Evolutionary conservation across 164 flowering plant species (phyloP).

Genomic region (Nymphaea thermarum): DNA sequence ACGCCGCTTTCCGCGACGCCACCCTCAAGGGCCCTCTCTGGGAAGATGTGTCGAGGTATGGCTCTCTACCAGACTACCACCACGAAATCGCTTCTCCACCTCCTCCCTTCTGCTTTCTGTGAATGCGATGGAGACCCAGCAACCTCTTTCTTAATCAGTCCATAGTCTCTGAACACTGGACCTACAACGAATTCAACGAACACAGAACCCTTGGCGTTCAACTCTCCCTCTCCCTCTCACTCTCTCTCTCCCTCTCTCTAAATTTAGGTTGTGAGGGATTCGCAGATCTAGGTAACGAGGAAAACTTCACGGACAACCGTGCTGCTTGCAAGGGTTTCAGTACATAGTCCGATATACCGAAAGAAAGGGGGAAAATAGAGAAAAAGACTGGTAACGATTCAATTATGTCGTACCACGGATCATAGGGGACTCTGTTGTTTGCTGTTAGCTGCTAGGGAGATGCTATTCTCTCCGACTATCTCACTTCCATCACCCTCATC

Average conservation of each 20-base stretch:
- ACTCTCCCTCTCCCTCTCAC: constrained; percentile 5
- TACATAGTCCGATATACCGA: background rate
- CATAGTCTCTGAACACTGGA: background rate
- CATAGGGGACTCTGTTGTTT: background rate
- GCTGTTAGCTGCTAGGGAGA: background rate
- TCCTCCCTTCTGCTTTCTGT: background rate
- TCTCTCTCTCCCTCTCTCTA: constrained; percentile 2
- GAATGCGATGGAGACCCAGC: background rate
- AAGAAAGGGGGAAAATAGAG: background rate
- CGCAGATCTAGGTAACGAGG: background rate
- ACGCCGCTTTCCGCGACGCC: constrained; percentile 58
- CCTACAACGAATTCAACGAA: background rate
- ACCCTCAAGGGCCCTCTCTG: constrained; percentile 82
- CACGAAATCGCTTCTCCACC: constrained; percentile 1
- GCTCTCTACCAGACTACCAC: constrained; percentile 9
- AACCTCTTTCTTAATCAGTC: background rate
- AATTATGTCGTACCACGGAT: constrained; percentile 1
- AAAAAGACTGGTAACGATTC: background rate
- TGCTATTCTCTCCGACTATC: background rate
- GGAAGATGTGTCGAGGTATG: constrained; percentile 89
- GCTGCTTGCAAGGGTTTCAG: background rate
- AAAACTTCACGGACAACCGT: background rate
- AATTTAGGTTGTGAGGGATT: background rate
- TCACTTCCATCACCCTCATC: background rate
- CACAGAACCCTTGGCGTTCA: background rate